Evolutionary conservation across 441 rosid genomes (phyloP), one percentile per base, ranked within the genome.

Genomic region (Erodium moschatum): DNA sequence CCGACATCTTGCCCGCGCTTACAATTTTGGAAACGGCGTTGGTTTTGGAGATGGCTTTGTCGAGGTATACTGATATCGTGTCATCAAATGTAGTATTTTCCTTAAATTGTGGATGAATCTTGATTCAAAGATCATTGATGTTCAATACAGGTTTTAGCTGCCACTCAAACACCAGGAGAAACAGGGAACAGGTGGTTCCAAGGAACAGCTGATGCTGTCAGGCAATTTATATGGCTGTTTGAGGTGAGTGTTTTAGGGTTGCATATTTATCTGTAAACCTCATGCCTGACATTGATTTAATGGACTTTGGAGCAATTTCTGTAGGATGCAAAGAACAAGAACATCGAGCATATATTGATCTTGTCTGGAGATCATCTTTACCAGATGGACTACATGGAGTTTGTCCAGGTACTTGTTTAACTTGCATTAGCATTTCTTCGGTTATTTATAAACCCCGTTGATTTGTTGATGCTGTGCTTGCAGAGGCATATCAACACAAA

Each of bases 141-240:
- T 54, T n/a, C 21, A 5, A 12, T 69, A 38, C 44, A 90, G 97
- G 88, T 94, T 78, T 83, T 94, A 48, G 99, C 99, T 50, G 96
- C 98, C 69, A 91, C 97, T 71, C 98, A 94, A 78, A 94, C 98
- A 7, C 85, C 96, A 0, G 97, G 97, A 11, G 99, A 91, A 83
- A 66, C 89, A 0, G 97, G 97, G 74, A 84, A 80, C 75, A 85
- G 73, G 12, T 94, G 97, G 99, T 94, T 89, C 78, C 94, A 94
- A 87, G 99, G 99, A 78, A 94, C 99, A 24, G 97, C 94, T 18
- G 97, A 94, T 80, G 97, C 97, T 80, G 99, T 91, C 61, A 86
- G 99, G 86, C 88, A 89, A 80, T 91, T 94, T 75, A 77, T 65
- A 19, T 89, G 99, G 99, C 91, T 94, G 24, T 91, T 94, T 84